Evolutionary conservation across 73 alveolate species (phyloP), one percentile per base, ranked within the genome.

Genomic region (Tetrahymena thermophila): DNA sequence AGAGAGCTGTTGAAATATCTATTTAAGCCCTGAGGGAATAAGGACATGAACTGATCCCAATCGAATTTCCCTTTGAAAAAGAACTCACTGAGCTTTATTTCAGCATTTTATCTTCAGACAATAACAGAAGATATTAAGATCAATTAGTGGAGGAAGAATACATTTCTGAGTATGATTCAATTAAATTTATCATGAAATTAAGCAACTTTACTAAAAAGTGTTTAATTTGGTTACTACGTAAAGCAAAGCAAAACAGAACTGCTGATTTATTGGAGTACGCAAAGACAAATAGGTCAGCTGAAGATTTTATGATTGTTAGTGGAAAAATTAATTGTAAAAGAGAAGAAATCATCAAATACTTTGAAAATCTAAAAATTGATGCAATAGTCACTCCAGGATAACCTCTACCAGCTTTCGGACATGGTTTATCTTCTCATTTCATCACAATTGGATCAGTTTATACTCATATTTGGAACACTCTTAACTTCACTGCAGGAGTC

Each of bases 391-490:
- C 97, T 84, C 98, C 98, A 19, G 96, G 96, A 35, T 84, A 95
- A 58, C 95, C 97, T 28, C 94, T 97, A 6, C 98, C 97, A 31
- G 98, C 98, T 16, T 96, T 97, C n/a, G 96, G 96, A 38, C 98
- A 97, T 85, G 95, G 94, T n/a, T 85, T 93, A 31, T 94, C 98
- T 19, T 89, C 42, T 56, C 93, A 37, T 31, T 56, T 96, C 37
- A 35, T 95, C 93, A 37, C 56, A 44, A 16, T 94, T 56, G 94
- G 94, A 10, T 93, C 95, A 94, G 95, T 93, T n/a, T 94, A 96
- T 40, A 40, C 93, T 25, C 96, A 94, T 35, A 35, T 96, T 19
- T 96, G 96, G 96, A 96, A 94, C 85, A 57, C 83, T 23, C 83
- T 94, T 3, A 38, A 94, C 37, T 57, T 56, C 35, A 85, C 97